Percentiles rank a stretch among this genome's conserved stretches.
These are phyloP conservation scores for Aspergillus piperis DNA, from an alignment of 2,329 filamentous ascomycete species.

Conservation along the genomic window DNA sequence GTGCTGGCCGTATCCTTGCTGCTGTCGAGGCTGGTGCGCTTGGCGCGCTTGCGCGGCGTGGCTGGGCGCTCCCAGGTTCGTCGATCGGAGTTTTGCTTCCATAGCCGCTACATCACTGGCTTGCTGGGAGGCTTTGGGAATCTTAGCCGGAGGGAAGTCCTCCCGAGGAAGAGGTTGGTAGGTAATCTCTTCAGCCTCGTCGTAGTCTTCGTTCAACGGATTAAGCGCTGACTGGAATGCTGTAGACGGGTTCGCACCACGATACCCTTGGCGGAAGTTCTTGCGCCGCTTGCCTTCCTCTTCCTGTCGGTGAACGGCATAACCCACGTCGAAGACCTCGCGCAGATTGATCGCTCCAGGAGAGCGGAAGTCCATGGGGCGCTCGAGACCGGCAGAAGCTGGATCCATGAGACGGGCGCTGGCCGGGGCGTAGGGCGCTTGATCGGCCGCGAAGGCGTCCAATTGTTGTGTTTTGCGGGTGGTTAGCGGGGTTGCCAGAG, in stretches of 20 bases:
- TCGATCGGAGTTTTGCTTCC: slow-evolving; percentile 83
- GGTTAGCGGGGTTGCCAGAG: slow-evolving; percentile 66
- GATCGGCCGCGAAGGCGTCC: slow-evolving; percentile 49
- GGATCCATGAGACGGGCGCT: slow-evolving; percentile 60
- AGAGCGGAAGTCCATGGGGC: slow-evolving; percentile 87
- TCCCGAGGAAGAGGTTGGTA: slow-evolving; percentile 19
- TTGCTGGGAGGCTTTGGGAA: slow-evolving; percentile 63
- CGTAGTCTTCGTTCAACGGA: slow-evolving; percentile 63
- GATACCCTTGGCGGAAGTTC: slow-evolving; percentile 71
- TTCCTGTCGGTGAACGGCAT: slow-evolving; percentile 94
- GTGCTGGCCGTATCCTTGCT: slow-evolving; percentile 82
- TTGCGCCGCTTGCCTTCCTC: slow-evolving; percentile 92
- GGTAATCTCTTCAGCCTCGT: slow-evolving; percentile 57
- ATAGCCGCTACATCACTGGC: slow-evolving; percentile 67
- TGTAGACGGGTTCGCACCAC: slow-evolving; percentile 55
- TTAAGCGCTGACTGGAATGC: slow-evolving; percentile 66
- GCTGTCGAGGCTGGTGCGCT: slow-evolving; percentile 53
- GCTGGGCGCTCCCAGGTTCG: slow-evolving; percentile 66
- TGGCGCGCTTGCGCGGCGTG: slow-evolving; percentile 64
- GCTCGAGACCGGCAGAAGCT: slow-evolving; percentile 57
- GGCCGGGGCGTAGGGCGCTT: slow-evolving; percentile 46
- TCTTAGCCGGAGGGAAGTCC: slow-evolving; percentile 58
- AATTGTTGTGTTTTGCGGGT: slow-evolving; percentile 58
- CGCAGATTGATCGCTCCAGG: slow-evolving; percentile 92
- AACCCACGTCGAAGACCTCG: slow-evolving; percentile 97